A percentile compares a stretch with the other conserved stretches of the same genome.
Conservation (phyloP, 1,139 yeast species). For the Sugiyamaella pinicola region DNA sequence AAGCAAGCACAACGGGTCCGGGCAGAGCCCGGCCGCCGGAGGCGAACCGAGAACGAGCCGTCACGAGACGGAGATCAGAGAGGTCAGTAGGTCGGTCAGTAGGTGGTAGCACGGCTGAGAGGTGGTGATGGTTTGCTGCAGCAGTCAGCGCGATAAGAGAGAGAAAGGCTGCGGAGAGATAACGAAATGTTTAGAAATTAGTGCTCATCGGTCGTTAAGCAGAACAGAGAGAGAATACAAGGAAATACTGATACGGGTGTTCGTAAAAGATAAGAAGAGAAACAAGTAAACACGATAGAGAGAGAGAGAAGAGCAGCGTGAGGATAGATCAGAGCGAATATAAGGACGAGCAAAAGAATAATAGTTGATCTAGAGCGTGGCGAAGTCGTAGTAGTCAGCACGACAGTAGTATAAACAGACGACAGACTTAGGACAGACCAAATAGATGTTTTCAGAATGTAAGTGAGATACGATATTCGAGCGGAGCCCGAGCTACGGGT, state of each 20-base stretch:
- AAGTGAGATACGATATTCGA: constrained; percentile 23
- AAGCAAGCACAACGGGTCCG: no score
- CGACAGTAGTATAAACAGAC: neutral
- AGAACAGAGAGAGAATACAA: neutral
- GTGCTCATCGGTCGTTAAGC: neutral
- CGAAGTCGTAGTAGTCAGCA: no score
- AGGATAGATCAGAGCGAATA: no score
- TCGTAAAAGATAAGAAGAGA: neutral
- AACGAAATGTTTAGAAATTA: constrained; percentile 1
- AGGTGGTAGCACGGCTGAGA: no score
- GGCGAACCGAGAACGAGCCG: no score
- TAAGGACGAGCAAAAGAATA: no score
- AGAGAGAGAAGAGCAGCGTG: neutral
- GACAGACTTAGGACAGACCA: no score
- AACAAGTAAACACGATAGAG: neutral
- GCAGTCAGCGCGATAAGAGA: neutral
- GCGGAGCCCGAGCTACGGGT: no score
- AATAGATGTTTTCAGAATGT: constrained; percentile 42
- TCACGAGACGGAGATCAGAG: no score
- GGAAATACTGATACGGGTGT: neutral
- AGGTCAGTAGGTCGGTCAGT: no score
- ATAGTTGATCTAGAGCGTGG: neutral
- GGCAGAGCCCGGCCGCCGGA: no score
- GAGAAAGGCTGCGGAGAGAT: neutral
- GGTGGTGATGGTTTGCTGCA: neutral